Evolutionary conservation across 1,284 basidiomycete species (phyloP), one percentile per base, ranked within the genome.

Genomic region (Xerocomus minutiporus): DNA sequence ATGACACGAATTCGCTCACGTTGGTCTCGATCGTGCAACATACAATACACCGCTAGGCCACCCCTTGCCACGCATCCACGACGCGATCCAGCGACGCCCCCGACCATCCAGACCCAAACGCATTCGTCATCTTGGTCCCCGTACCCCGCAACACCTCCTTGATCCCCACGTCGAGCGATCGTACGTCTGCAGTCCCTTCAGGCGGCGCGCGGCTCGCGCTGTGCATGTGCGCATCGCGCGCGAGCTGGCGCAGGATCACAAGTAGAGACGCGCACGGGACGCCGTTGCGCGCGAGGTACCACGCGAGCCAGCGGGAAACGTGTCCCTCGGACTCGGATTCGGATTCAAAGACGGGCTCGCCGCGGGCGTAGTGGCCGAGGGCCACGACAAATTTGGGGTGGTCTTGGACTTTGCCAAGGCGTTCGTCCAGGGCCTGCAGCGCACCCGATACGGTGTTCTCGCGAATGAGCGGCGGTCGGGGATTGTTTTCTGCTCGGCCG

Each of bases 231-330:
- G 85, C 84, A 40, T 84, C 80, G 8, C 72, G 70, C 2, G 84
- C 85, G 1, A 87, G 74, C 38, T 75, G 73, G 44, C 75, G 77
- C 50, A 89, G 70, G 8, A 84, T 73, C 4, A 75, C 71, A 8
- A 89, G 74, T 23, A 88, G 62, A 0, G 81, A 82, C 1, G 84
- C 81, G 1, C 80, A 82, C 0, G 86, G 86, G 1, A 88, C 83
- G 8, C 78, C 78, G 59, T 87, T 82, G 50, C 84, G 72, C 45
- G 81, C 64, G n/a, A 89, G 73, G 61, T 89, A 89, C 78, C 78
- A 80, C 1, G 75, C 72, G 2, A 79, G 70, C 45, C 67, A 65
- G 12, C 63, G 61, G 2, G 79, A 75, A 5, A 80, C 61, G 20
- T 20, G 20, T 20, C 20, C 20, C 5, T 61, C 43, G n/a, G 46